Base-by-base conservation (phyloP, 257 asterid species). In the Capsicum pubescens region DNA sequence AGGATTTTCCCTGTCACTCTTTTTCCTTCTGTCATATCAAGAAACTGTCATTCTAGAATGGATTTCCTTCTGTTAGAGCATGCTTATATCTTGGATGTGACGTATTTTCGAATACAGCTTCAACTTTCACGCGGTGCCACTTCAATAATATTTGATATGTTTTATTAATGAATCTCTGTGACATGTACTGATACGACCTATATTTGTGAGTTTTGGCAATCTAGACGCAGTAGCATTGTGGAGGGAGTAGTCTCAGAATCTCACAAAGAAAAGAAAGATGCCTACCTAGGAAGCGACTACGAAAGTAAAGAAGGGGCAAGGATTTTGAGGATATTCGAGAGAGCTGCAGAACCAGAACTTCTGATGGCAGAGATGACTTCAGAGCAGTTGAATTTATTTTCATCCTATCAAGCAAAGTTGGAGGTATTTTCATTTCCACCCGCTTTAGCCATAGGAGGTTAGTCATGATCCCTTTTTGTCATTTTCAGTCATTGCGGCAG, bases 321-420 rank as follows among this genome's bases (percentile, higher is more conserved):
- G 88, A 89, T 97, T 83, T 90, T 93, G 91, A 95, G 89, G 91
- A 85, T 97, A 80, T 97, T 97, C 21, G 99, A 97, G 92, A 90
- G 95, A 81, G 88, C 98, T 86, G 99, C 99, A 82, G 98, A 97
- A 85, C 98, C 99, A 54, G 98, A 97, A 86, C 77, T 97, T 85
- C 86, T 97, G 87, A 95, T 97, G 99, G 99, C 98, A 39, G 99
- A 94, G 86, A 95, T 97, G 98, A 93, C 93, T 88, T 88, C 97
- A 26, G 94, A 92, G 81, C 97, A 97, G 85, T 89, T 95, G 61
- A 88, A 91, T 83, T 91, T 95, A 66, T 93, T 95, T 90, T 87
- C 95, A 85, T 86, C 97, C 81, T 97, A 93, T 83, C 92, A 90
- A 88, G 93, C 97, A 77, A 93, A 93, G 90, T 76, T 97, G 83